phyloP scores from a whole-genome alignment of 2,329 filamentous ascomycete genomes.

The Alternaria rosae region DNA sequence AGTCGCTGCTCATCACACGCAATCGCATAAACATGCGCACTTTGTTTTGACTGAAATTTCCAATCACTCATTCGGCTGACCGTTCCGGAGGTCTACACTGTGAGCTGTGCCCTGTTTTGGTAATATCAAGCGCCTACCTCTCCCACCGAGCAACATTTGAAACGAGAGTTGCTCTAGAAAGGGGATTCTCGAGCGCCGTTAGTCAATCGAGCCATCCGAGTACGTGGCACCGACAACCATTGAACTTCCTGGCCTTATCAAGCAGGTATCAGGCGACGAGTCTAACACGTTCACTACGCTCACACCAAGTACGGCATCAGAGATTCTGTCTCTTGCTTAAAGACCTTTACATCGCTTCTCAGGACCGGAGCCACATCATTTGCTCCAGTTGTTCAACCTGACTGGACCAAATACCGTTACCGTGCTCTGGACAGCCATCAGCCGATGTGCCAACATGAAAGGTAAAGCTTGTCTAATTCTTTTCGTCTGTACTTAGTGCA shows the following conservation, averaged over 20 bases:
- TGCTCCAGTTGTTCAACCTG: accelerated
- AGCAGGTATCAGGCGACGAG: background rate
- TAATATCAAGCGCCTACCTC: background rate
- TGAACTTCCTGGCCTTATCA: background rate
- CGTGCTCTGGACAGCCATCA: background rate
- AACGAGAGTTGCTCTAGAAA: background rate
- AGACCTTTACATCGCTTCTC: background rate
- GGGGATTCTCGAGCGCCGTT: background rate
- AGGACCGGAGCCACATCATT: background rate
- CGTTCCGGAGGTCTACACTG: background rate
- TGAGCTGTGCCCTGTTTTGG: background rate
- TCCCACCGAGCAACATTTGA: background rate
- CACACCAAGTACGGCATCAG: background rate
- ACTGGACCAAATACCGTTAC: background rate
- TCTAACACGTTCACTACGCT: background rate
- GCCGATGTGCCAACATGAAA: background rate
- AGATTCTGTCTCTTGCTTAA: background rate
- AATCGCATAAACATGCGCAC: background rate
- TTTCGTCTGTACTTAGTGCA: background rate
- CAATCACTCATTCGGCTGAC: background rate
- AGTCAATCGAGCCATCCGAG: background rate
- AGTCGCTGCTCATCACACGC: background rate
- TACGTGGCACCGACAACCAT: background rate
- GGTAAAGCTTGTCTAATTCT: constrained; percentile 1
- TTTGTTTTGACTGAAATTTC: accelerated